phyloP scores from a whole-genome alignment of 805 yeast genomes.

The Phaffomyces thermotolerans region DNA sequence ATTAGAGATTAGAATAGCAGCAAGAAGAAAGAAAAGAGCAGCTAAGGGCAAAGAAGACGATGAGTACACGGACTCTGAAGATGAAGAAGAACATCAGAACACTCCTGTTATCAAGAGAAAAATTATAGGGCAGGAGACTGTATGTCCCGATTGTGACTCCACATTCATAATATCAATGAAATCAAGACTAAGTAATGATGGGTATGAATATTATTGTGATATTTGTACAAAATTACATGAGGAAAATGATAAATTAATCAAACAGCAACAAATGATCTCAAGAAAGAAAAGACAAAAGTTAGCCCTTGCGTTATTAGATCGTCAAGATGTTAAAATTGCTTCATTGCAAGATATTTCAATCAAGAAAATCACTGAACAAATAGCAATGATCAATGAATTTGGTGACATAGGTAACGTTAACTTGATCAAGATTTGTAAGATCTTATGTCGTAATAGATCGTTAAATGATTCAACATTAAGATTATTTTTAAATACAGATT shows the following conservation, averaged over 20 bases:
- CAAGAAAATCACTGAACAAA: constrained; percentile 52
- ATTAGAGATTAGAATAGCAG: constrained; percentile 31
- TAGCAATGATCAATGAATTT: constrained; percentile 67
- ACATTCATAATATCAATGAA: constrained; percentile 59
- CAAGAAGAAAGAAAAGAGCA: constrained; percentile 35
- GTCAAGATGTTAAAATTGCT: constrained; percentile 54
- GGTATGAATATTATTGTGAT: constrained; percentile 61
- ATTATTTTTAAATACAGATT: constrained; percentile 59
- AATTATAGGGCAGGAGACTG: constrained; percentile 45
- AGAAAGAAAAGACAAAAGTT: constrained; percentile 69
- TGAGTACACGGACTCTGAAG: constrained; percentile 29
- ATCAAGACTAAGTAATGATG: constrained; percentile 40
- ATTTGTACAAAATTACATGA: constrained; percentile 42
- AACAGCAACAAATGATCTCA: constrained; percentile 51
- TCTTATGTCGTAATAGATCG: constrained; percentile 77
- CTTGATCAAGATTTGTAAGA: constrained; percentile 62
- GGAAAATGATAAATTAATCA: constrained; percentile 36
- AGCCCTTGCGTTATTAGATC: constrained; percentile 80
- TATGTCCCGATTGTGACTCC: constrained; percentile 57
- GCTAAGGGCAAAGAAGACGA: constrained; percentile 28
- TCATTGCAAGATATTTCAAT: constrained; percentile 81
- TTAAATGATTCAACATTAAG: constrained; percentile 64
- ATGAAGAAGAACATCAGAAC: constrained; percentile 23
- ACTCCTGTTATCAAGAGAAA: constrained; percentile 17
- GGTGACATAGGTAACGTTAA: constrained; percentile 82